Conservation (phyloP, 1,284 basidiomycete species). For the Hypsizygus ulmarius region DNA sequence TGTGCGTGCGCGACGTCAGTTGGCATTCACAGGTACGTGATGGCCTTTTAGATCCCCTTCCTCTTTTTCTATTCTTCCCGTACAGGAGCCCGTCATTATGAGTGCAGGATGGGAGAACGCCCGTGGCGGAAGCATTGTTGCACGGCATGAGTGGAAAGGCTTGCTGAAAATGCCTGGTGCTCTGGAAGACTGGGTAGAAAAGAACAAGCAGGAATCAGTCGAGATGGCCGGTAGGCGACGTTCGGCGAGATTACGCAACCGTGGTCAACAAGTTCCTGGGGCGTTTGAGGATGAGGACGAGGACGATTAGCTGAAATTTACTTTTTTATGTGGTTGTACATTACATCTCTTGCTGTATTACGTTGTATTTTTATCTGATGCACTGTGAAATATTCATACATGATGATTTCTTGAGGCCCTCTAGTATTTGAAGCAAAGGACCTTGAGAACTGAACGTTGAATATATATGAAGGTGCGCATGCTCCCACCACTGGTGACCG, state of each 20-base stretch:
- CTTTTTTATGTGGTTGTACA: neutral
- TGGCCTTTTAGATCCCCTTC: neutral
- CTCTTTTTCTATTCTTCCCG: slow-evolving; percentile 13
- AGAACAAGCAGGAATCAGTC: slow-evolving; percentile 34
- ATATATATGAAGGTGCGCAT: too few relatives aligned
- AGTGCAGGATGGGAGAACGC: slow-evolving; percentile 84
- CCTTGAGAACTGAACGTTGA: too few relatives aligned
- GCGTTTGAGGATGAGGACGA: slow-evolving; percentile 25
- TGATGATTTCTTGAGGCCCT: too few relatives aligned
- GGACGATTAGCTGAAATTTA: neutral
- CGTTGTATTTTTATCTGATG: too few relatives aligned
- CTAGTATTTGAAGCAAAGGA: too few relatives aligned
- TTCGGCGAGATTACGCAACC: slow-evolving; percentile 22
- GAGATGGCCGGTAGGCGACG: slow-evolving; percentile 24
- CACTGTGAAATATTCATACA: too few relatives aligned
- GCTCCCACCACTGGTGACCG: too few relatives aligned
- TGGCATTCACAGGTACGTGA: slow-evolving; percentile 72
- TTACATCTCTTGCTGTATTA: neutral
- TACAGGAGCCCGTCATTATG: slow-evolving; percentile 88
- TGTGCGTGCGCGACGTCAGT: slow-evolving; percentile 89
- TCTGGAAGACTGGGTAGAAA: slow-evolving; percentile 78
- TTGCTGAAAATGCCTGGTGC: slow-evolving; percentile 65
- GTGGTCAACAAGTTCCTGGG: slow-evolving; percentile 28
- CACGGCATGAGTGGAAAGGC: slow-evolving; percentile 93
- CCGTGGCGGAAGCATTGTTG: slow-evolving; percentile 68